Conservation (phyloP, 2,329 filamentous ascomycete genomes). For the Monilinia aucupariae region DNA sequence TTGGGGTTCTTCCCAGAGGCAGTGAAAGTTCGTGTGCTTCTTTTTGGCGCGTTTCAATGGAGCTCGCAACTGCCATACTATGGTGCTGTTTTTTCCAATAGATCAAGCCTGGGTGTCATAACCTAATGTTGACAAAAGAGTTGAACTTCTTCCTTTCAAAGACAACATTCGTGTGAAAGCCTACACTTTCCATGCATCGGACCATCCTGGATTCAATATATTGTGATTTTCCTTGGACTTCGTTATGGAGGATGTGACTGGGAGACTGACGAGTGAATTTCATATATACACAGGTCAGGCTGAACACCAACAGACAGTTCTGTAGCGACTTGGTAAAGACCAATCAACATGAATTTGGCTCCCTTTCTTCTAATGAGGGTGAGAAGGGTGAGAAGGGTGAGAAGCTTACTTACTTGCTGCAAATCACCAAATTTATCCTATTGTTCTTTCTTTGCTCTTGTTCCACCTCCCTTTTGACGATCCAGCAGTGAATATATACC, state of each 20-base stretch:
- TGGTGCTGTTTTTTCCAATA: too few species aligned
- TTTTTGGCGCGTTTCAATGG: not conserved
- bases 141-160: not conserved
- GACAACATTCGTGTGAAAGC: not conserved
- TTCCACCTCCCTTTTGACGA: too few species aligned
- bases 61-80: not conserved
- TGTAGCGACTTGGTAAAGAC: not conserved
- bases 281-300: not conserved
- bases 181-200: not conserved
- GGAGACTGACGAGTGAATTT: not conserved
- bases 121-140: accelerated
- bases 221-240: not conserved
- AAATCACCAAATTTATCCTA: not conserved
- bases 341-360: not conserved
- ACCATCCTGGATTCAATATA: too few species aligned
- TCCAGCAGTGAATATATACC: not conserved
- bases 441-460: too few species aligned
- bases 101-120: not conserved
- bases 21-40: not conserved
- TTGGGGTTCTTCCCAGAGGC: not conserved
- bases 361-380: not conserved
- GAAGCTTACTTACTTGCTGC: too few species aligned
- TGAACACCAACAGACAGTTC: not conserved
- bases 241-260: too few species aligned
- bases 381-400: not conserved